Evolutionary conservation across 2,329 filamentous ascomycete genomes (phyloP).

Genomic region (Aspergillus persii): DNA sequence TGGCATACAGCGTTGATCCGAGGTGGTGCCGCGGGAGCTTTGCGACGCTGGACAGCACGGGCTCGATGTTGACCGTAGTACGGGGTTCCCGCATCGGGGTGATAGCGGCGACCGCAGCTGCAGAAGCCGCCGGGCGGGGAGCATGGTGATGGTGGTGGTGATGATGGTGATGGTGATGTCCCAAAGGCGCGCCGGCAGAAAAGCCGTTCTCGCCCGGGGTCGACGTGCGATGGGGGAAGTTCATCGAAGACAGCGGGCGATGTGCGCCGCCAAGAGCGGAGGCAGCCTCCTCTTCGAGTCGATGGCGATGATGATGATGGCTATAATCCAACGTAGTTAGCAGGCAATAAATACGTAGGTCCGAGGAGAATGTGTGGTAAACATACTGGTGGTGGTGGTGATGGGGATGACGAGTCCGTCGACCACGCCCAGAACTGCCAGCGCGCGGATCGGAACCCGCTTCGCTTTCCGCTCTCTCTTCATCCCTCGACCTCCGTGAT

Average conservation of each 20-base stretch:
- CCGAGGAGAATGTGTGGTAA: not conserved
- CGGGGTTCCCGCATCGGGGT: constrained; percentile 57
- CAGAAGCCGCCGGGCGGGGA: constrained; percentile 21
- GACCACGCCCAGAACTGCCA: constrained; percentile 62
- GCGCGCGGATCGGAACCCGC: constrained; percentile 62
- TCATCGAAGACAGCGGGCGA: constrained; percentile 26
- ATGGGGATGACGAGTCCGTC: constrained; percentile 48
- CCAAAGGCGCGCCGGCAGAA: constrained; percentile 3
- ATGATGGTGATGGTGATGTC: constrained; percentile 44
- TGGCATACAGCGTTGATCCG: constrained; percentile 78
- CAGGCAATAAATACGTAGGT: constrained; percentile 1
- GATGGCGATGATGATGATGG: constrained; percentile 56
- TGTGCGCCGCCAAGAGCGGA: constrained; percentile 21
- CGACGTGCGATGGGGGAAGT: constrained; percentile 29
- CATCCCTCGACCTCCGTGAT: constrained; percentile 70
- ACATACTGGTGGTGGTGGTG: constrained; percentile 61
- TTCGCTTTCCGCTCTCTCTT: constrained; percentile 66
- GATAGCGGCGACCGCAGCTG: constrained; percentile 21
- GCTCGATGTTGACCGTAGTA: constrained; percentile 65
- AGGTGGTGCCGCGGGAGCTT: constrained; percentile 74
- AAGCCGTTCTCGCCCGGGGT: constrained; percentile 26
- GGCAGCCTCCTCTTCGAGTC: constrained; percentile 48
- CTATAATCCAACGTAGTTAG: constrained; percentile 23
- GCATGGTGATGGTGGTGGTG: constrained; percentile 44
- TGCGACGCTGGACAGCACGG: constrained; percentile 69